Evolutionary conservation across 129 eudicot genomes (phyloP).

Genomic region (Chrysanthemum makinoi): DNA sequence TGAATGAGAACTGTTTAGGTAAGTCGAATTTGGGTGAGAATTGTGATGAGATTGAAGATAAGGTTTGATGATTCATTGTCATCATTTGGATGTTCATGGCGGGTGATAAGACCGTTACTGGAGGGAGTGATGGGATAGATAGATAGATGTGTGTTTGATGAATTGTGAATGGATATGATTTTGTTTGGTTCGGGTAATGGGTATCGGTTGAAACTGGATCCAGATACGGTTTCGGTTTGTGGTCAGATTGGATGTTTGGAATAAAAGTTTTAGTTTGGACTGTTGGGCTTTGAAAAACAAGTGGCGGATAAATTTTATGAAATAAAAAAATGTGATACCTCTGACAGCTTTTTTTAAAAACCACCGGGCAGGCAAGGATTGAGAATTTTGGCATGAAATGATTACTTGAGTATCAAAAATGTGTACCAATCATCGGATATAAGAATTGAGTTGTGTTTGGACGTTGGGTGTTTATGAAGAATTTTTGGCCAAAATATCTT

Average conservation of each 20-base stretch:
- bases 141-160: neutral
- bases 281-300: neutral
- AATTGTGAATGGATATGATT: no score
- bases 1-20: slow-evolving; percentile 6
- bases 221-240: neutral
- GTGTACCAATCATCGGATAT: no score
- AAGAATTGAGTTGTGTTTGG: no score
- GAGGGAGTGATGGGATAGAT: slow-evolving; percentile 23
- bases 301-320: no score
- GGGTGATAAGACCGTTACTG: slow-evolving; percentile 18
- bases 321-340: no score
- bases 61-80: slow-evolving; percentile 30
- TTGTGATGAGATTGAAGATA: slow-evolving; percentile 43
- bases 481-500: no score
- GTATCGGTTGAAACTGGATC: neutral
- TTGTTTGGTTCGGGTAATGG: no score
- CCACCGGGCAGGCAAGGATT: no score
- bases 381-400: no score
- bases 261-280: neutral
- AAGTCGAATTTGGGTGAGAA: slow-evolving; percentile 30
- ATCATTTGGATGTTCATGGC: slow-evolving; percentile 41
- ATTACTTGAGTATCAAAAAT: no score
- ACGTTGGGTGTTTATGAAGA: no score
- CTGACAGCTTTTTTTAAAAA: no score
- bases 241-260: neutral